phyloP scores from a whole-genome alignment of 257 asterid species.

The Solanum phureja region DNA sequence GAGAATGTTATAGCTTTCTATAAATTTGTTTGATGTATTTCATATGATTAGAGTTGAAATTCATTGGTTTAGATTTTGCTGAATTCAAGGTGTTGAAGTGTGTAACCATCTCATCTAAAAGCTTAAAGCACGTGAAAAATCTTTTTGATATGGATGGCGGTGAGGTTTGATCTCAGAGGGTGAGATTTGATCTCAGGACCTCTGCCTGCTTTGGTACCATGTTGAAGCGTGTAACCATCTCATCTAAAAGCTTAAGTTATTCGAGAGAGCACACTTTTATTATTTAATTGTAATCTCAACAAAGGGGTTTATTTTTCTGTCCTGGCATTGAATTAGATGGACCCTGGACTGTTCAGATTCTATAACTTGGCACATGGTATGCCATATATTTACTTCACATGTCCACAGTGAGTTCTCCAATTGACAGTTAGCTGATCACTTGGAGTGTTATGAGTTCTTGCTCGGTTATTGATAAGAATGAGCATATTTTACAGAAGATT shows the following conservation, averaged over 20 bases:
- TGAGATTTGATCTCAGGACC: not conserved
- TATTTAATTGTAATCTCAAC: not conserved
- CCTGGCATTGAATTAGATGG: not conserved
- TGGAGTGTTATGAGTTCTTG: too few species aligned
- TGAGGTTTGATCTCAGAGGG: not conserved
- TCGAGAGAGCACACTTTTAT: not conserved
- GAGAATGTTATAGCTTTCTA: not conserved
- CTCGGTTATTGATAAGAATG: not conserved
- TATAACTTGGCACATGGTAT: not conserved
- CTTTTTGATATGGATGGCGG: not conserved
- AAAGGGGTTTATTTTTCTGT: not conserved
- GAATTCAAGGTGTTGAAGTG: not conserved
- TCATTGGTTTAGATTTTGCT: not conserved
- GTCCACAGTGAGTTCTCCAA: not conserved
- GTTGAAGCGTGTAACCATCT: not conserved
- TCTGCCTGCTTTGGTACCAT: not conserved
- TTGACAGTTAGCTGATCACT: not conserved
- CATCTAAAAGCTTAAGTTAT: not conserved
- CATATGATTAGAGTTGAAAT: not conserved
- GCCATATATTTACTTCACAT: not conserved
- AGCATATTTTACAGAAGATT: not conserved
- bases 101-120: not conserved
- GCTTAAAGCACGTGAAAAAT: not conserved
- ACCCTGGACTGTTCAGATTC: not conserved
- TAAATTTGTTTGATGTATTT: not conserved